phyloP scores from a whole-genome alignment of 2,329 filamentous ascomycete species.

The Paecilomyces sp. region DNA sequence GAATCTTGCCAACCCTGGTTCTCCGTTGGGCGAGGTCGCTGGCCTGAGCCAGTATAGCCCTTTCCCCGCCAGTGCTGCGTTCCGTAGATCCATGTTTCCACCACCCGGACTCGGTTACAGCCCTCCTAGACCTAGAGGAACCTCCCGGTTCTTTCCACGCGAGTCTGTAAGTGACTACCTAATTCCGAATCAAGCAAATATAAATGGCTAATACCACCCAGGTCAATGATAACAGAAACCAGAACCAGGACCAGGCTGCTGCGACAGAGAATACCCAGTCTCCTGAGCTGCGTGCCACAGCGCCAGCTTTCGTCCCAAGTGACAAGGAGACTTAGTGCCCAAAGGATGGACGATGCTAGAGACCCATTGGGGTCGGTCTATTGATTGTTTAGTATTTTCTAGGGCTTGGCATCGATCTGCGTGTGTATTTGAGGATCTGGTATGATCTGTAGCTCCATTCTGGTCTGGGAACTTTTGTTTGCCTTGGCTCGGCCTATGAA shows the following conservation, averaged over 20 bases:
- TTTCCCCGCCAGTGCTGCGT: background rate
- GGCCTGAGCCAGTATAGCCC: background rate
- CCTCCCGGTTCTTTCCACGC: background rate
- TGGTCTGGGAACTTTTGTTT: too few species aligned
- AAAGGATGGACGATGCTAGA: background rate
- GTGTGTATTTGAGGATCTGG: background rate
- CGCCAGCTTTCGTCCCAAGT: background rate
- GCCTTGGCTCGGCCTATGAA: too few species aligned
- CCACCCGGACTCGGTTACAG: background rate
- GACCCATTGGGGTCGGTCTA: background rate
- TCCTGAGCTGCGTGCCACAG: background rate
- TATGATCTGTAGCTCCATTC: background rate
- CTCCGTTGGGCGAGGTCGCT: too few species aligned
- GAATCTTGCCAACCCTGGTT: too few species aligned
- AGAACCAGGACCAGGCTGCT: background rate
- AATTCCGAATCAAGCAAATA: background rate
- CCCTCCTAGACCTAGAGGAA: background rate
- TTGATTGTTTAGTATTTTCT: background rate
- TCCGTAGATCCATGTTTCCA: background rate
- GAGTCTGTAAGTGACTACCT: background rate
- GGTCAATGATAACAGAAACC: background rate
- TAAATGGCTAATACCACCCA: background rate
- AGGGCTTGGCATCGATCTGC: background rate
- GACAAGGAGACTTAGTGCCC: background rate
- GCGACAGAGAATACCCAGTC: background rate